Evolutionary conservation across 306 rosid species (phyloP).

Genomic region (Gastrolobium bilobum): DNA sequence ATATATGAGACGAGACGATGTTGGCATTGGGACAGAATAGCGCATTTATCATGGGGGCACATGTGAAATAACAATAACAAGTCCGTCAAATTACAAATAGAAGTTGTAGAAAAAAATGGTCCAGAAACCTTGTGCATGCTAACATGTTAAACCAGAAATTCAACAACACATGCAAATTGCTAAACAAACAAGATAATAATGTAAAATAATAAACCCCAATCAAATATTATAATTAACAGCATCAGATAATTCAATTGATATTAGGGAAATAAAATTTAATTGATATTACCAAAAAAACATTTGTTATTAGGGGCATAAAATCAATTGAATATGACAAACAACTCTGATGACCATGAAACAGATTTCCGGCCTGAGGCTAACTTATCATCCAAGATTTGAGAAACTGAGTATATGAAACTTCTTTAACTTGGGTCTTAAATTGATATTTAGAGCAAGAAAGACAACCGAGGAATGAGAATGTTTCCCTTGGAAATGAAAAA

Average conservation of each 20-base stretch:
- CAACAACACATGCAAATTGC: neutral
- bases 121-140: neutral
- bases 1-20: neutral
- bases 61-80: slow-evolving; percentile 7
- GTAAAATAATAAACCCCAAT: slow-evolving; percentile 20
- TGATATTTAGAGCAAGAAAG: slow-evolving; percentile 18
- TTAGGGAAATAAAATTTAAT: neutral
- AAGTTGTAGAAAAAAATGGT: neutral
- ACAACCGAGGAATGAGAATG: slow-evolving; percentile 4
- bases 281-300: neutral
- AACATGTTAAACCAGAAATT: neutral
- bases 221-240: neutral
- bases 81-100: neutral
- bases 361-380: slow-evolving; percentile 2
- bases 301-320: neutral
- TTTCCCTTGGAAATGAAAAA: slow-evolving; percentile 10
- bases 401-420: neutral
- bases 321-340: neutral
- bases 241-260: neutral
- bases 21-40: slow-evolving; percentile 2
- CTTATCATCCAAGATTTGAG: slow-evolving; percentile 30
- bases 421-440: neutral
- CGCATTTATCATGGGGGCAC: neutral
- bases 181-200: neutral
- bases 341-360: slow-evolving; percentile 33